Evolutionary conservation across 2,329 filamentous ascomycete species (phyloP).

Genomic region (Tympanopsis confertula): DNA sequence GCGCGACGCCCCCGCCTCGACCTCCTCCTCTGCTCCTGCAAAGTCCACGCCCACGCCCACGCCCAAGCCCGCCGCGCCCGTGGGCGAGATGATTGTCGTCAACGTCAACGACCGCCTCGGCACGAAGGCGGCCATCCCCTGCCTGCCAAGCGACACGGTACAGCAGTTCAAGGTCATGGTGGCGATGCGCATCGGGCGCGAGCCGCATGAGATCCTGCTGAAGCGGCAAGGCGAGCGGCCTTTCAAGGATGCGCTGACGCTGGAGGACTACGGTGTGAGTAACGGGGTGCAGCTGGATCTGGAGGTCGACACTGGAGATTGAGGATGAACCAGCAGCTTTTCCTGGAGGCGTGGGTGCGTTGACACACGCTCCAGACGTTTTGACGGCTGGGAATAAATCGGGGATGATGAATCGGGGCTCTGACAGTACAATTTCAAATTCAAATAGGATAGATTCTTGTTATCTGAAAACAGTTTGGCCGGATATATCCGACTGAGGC

Average conservation of each 20-base stretch:
- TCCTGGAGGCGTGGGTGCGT: no score
- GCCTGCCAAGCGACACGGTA: conserved; percentile 72
- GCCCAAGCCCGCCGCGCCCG: conserved; percentile 14
- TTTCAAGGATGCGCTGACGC: conserved; percentile 79
- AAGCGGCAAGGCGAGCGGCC: conserved; percentile 86
- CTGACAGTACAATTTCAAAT: no score
- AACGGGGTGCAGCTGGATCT: conserved; percentile 68
- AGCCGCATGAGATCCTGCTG: conserved; percentile 82
- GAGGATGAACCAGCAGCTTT: conserved; percentile 10
- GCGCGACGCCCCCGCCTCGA: not conserved
- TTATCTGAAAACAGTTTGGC: no score
- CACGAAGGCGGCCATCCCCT: conserved; percentile 89
- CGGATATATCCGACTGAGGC: no score
- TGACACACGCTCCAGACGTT: no score
- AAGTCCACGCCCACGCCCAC: conserved; percentile 7
- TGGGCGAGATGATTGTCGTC: conserved; percentile 84
- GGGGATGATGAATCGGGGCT: no score
- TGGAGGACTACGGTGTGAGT: conserved; percentile 88
- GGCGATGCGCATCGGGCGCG: conserved; percentile 74
- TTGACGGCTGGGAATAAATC: no score
- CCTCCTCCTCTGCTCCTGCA: not conserved
- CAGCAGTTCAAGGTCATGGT: conserved; percentile 82
- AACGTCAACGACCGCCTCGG: conserved; percentile 90
- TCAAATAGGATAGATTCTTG: no score
- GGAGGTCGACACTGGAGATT: conserved; percentile 50